Conservation (phyloP, 805 yeast genomes). For the Candida coleopterorum region DNA sequence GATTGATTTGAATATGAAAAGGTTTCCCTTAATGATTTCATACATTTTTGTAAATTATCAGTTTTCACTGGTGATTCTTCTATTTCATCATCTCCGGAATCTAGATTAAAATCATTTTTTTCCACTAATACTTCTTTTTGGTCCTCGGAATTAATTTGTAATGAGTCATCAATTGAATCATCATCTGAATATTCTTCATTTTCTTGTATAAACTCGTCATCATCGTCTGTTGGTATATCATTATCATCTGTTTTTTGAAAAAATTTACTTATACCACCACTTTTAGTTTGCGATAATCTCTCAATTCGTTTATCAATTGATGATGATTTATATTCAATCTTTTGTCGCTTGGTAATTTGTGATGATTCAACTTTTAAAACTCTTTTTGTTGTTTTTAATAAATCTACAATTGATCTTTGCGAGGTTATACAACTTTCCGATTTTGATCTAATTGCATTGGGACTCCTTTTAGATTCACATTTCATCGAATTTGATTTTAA, state of each 20-base stretch:
- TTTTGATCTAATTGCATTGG: neutral
- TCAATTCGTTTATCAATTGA: constrained; percentile 1
- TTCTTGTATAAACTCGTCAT: constrained; percentile 2
- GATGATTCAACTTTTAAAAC: neutral
- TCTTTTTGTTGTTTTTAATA: neutral
- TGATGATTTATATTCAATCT: neutral
- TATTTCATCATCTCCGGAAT: constrained; percentile 30
- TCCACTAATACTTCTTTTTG: neutral
- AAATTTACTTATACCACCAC: constrained; percentile 2
- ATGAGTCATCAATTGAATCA: constrained; percentile 2
- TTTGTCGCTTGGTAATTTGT: constrained; percentile 1
- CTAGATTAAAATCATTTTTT: constrained; percentile 17
- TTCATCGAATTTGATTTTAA: constrained; percentile 17
- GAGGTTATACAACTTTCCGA: constrained; percentile 1
- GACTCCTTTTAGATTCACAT: neutral
- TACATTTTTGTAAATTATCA: neutral
- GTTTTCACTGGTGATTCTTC: constrained; percentile 37
- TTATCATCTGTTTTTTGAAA: neutral
- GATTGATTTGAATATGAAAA: neutral
- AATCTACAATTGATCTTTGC: constrained; percentile 5
- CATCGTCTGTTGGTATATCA: constrained; percentile 2
- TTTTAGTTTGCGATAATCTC: neutral
- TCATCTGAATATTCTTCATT: constrained; percentile 1
- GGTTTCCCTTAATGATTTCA: neutral
- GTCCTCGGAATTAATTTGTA: constrained; percentile 1